Evolutionary conservation across 768 basidiomycete species (phyloP).

Genomic region (Mycena pura): DNA sequence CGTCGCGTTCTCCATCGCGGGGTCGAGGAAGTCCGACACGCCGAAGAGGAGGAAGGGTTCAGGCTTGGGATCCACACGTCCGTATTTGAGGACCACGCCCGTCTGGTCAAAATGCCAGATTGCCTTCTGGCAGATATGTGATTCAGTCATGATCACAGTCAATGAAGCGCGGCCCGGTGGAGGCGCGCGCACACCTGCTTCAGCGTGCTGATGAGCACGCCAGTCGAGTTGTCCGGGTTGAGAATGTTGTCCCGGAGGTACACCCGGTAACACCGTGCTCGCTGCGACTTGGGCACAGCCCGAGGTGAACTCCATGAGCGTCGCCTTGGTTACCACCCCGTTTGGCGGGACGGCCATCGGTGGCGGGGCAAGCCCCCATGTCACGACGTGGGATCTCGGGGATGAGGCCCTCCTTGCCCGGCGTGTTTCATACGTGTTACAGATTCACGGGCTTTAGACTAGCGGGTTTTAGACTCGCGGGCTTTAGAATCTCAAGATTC

Average conservation of each 20-base stretch:
- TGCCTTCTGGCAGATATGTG: no score
- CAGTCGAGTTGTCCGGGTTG: slow-evolving; percentile 3
- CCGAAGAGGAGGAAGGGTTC: background rate
- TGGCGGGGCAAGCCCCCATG: slow-evolving; percentile 1
- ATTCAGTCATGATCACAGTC: no score
- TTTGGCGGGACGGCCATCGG: background rate
- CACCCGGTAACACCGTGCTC: slow-evolving; percentile 11
- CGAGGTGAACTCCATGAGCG: slow-evolving; percentile 1
- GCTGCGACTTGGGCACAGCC: slow-evolving; percentile 11
- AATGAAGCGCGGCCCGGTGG: background rate
- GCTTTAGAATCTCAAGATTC: no score
- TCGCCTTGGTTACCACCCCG: background rate
- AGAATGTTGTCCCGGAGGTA: slow-evolving; percentile 3
- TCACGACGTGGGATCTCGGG: no score
- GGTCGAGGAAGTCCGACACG: background rate
- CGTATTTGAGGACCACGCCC: background rate
- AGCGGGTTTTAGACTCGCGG: no score
- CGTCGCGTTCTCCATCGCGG: background rate
- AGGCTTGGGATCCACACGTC: background rate
- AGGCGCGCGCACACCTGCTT: background rate
- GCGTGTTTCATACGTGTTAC: no score
- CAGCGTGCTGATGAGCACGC: background rate
- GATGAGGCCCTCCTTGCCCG: no score
- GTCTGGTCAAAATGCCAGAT: slow-evolving; percentile 4
- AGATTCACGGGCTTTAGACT: no score